Evolutionary conservation across 2,329 filamentous ascomycete genomes (phyloP).

Genomic region (Decorospora gaudefroyi): DNA sequence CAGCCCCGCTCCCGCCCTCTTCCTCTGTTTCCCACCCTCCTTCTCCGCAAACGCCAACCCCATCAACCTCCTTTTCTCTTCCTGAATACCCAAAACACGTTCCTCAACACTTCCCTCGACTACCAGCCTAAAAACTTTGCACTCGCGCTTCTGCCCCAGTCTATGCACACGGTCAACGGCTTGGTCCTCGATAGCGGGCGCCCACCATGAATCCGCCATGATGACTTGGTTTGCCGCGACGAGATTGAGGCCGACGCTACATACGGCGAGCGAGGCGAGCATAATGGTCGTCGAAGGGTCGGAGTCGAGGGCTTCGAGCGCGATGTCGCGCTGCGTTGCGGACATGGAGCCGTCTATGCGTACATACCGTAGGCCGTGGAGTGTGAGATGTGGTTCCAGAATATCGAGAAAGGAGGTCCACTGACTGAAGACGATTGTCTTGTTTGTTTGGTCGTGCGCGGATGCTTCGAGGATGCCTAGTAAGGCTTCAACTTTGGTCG

Average conservation of each 20-base stretch:
- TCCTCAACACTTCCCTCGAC: conserved; percentile 83
- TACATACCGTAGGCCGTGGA: conserved; percentile 64
- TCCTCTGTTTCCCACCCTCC: conserved; percentile 58
- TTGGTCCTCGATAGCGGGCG: conserved; percentile 89
- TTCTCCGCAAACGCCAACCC: conserved; percentile 79
- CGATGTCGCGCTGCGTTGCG: conserved; percentile 69
- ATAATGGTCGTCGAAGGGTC: conserved; percentile 73
- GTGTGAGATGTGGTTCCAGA: conserved; percentile 68
- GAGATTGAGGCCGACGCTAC: conserved; percentile 83
- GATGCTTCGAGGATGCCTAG: conserved; percentile 74
- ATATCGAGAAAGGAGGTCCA: conserved; percentile 77
- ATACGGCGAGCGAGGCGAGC: conserved; percentile 80
- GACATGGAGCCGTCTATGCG: conserved; percentile 83
- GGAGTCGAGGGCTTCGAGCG: conserved; percentile 68
- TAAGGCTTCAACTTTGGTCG: conserved; percentile 81
- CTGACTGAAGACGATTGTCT: conserved; percentile 75
- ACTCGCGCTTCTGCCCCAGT: conserved; percentile 77
- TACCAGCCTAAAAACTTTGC: conserved; percentile 78
- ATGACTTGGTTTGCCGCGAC: conserved; percentile 86
- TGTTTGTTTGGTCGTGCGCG: conserved; percentile 63
- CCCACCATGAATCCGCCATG: conserved; percentile 84
- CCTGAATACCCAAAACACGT: conserved; percentile 75
- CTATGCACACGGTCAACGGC: conserved; percentile 87
- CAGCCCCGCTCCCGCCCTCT: conserved; percentile 50
- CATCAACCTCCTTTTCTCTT: conserved; percentile 77